Base-by-base conservation (phyloP, 768 basidiomycete genomes). In the Goffeauzyma gilvescens region DNA sequence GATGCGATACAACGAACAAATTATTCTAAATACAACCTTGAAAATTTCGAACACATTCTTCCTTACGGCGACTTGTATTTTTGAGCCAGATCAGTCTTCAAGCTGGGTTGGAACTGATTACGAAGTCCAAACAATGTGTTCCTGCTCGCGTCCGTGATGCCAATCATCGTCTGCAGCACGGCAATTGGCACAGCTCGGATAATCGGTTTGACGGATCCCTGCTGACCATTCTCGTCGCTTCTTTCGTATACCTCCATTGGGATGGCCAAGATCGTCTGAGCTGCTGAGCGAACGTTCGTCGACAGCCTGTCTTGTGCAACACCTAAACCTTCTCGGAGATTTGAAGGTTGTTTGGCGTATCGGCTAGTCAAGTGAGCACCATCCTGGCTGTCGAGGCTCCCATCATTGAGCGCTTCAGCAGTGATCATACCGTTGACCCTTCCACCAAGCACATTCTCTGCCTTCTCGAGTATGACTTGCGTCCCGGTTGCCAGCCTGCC, bases 221-320 rank as follows among this genome's bases (percentile, higher is more conserved):
- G 57, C 40, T 8, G 13, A 40, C n/a, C 27, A 32, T 41, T 33
- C 5, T 12, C 4, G 22, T 5, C 22, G 14, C 14, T 81, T 46
- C 81, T 71, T 64, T 98, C 93, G 53, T 95, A 90, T 9, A 95
- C 86, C 63, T 96, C 93, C 90, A 96, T 95, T 1, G 93, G 93
- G 1, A 98, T 85, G 1, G 93, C 90, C 27, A 98, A 72, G 48
- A 98, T 96, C 0, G 93, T 98, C 66, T 98, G 90, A 20, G 90
- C 93, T 21, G 93, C 93, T 32, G 82, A 83, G 53, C 78, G 80
- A 48, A 98, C 62, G 63, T 96, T 95, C 56, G 68, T 75, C 40
- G 73, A 76, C 54, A 98, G 63, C 55, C 84, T 89, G 59, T 71
- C 75, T 62, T 95, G 95, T n/a, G 89, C 93, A 0, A 75, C 76